Evolutionary conservation across 2,329 filamentous ascomycete species (phyloP).

Genomic region (Raffaelea albimanens): DNA sequence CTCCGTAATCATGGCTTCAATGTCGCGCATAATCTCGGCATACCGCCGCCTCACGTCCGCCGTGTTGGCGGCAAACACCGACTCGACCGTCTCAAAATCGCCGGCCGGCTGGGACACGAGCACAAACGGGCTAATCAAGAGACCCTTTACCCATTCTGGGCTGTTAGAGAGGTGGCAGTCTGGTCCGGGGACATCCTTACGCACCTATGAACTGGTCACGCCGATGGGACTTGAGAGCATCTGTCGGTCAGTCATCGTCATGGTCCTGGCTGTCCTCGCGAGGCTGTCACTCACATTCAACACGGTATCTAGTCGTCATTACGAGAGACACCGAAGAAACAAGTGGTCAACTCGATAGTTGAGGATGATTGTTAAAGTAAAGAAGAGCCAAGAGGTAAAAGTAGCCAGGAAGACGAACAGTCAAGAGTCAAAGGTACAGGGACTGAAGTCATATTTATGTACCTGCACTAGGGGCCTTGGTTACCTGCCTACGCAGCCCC

Average conservation of each 20-base stretch:
- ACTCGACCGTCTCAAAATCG: slow-evolving; percentile 61
- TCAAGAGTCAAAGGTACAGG: too few relatives aligned
- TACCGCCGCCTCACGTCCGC: slow-evolving; percentile 78
- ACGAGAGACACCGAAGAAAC: background rate
- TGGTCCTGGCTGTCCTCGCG: too few relatives aligned
- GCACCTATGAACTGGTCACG: slow-evolving; percentile 69
- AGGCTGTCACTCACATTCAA: slow-evolving; percentile 54
- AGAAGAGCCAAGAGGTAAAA: too few relatives aligned
- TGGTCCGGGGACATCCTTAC: background rate
- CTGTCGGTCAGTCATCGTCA: slow-evolving; percentile 21
- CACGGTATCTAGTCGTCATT: slow-evolving; percentile 58
- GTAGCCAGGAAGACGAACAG: too few relatives aligned
- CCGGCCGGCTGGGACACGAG: slow-evolving; percentile 91
- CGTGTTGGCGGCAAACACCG: slow-evolving; percentile 61
- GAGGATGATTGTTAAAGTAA: too few relatives aligned
- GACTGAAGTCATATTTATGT: too few relatives aligned
- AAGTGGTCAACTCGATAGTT: too few relatives aligned
- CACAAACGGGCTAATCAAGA: slow-evolving; percentile 91
- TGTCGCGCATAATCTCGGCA: slow-evolving; percentile 88
- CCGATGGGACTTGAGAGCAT: slow-evolving; percentile 71
- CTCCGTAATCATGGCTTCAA: slow-evolving; percentile 84
- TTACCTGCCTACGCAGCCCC: too few relatives aligned
- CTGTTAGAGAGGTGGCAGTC: background rate
- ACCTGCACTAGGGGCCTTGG: too few relatives aligned
- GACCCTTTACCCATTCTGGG: slow-evolving; percentile 88